Evolutionary conservation across 1,284 basidiomycete genomes (phyloP), one percentile per base, ranked within the genome.

Genomic region (Phenoliferia sp.): DNA sequence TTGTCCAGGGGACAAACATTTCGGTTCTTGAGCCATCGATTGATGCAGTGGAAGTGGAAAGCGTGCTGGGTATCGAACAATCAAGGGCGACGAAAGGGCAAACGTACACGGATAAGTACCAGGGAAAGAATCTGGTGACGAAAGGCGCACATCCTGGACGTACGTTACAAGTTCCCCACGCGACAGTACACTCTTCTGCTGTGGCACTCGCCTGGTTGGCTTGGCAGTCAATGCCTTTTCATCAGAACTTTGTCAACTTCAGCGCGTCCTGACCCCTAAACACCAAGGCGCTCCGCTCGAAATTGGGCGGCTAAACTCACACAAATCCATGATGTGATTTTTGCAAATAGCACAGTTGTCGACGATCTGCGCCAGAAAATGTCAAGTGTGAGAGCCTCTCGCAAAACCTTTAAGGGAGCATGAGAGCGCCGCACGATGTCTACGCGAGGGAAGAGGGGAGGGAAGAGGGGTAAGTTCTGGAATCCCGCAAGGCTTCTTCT

Each of bases 1-100:
- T 99, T 99, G 81, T 99, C 96, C 67, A 99, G 82, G 3, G 95
- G 96, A 80, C 96, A 99, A 57, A 99, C 96, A 81, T 98, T 96
- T 74, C 96, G 87, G 26, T 95, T 98, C 85, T 99, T 99, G 74
- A 99, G 85, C 96, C 96, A 99, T 62, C 96, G 88, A 28, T 94
- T 96, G 79, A 99, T 99, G 81, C 95, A 99, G 81, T 99, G 95
- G 82, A 99, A 99, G 82, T 99, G 95, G 85, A 99, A 99, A 5
- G 95, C 95, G 79, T 99, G 95, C 94, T 98, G 76, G n/a, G n/a
- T n/a, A 10, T 62, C 26, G 10, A 33, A 26, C 32, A 17, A 28
- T n/a, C n/a, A n/a, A n/a, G n/a, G 55, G 32, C 31, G 59, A 57
- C 29, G 19, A 29, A 44, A 34, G n/a, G n/a, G n/a, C 39, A 29